Percentiles rank a stretch among this genome's conserved stretches.
Evolutionary conservation across 805 yeast genomes (phyloP).

Genomic region (Candida corydali): DNA sequence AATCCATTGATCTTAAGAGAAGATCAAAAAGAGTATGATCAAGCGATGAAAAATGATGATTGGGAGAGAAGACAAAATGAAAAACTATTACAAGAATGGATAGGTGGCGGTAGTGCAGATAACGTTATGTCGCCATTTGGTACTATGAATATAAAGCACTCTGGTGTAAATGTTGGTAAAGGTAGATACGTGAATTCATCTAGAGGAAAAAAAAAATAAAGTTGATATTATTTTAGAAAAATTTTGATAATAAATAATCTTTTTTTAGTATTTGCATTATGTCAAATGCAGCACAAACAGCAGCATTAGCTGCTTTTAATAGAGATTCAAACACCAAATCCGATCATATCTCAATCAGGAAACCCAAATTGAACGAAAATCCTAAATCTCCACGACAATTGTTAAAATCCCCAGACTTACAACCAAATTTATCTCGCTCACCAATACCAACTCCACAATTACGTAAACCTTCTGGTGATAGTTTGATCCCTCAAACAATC

Average conservation of each 20-base stretch:
- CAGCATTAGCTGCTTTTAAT: slow-evolving; percentile 42
- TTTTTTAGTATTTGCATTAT: not conserved
- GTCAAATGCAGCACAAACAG: slow-evolving; percentile 31
- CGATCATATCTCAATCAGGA: too few relatives aligned
- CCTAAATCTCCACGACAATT: not conserved
- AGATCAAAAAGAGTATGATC: slow-evolving; percentile 91
- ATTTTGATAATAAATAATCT: not conserved
- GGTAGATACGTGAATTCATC: slow-evolving; percentile 77
- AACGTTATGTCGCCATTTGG: slow-evolving; percentile 83
- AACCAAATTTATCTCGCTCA: not conserved
- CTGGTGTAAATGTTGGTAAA: slow-evolving; percentile 77
- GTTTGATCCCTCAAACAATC: not conserved
- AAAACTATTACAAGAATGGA: slow-evolving; percentile 79
- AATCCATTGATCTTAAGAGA: slow-evolving; percentile 66
- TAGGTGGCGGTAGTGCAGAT: slow-evolving; percentile 92
- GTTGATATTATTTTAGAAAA: too few relatives aligned
- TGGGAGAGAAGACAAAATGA: slow-evolving; percentile 87
- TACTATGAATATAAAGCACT: slow-evolving; percentile 35
- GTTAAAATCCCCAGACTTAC: not conserved
- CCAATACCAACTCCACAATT: not conserved
- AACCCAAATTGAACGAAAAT: not conserved
- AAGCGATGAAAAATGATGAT: slow-evolving; percentile 80
- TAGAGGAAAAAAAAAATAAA: slow-evolving; percentile 24
- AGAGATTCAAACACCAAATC: too few relatives aligned
- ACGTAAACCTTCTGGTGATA: not conserved